These are phyloP conservation scores for Ophiostoma novo-ulmi DNA, from an alignment of 2,329 filamentous ascomycete genomes.

Conservation along the genomic window DNA sequence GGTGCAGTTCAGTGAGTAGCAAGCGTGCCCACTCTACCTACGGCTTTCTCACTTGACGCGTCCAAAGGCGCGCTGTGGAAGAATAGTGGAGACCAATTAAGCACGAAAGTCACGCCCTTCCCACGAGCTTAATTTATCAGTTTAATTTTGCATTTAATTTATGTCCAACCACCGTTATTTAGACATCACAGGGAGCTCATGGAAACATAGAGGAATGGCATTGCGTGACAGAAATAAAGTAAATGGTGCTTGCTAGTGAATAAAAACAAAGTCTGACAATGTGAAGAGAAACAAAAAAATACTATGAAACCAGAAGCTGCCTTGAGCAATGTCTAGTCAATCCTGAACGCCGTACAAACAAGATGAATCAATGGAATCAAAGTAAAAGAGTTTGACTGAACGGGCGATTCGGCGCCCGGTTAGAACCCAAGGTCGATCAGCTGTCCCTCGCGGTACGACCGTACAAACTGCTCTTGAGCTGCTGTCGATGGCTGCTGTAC, in stretches of 20 bases:
- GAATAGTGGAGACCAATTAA: constrained; percentile 7
- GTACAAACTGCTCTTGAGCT: neutral
- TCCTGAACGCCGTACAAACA: constrained; percentile 11
- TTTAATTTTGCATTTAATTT: neutral
- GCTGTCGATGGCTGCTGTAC: neutral
- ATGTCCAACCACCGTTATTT: neutral
- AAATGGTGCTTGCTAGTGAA: neutral
- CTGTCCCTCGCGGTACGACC: constrained; percentile 22
- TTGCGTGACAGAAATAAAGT: neutral
- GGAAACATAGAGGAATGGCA: neutral
- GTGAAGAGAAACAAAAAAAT: neutral
- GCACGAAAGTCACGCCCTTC: constrained; percentile 5
- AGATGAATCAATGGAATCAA: neutral
- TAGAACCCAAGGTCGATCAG: constrained; percentile 21
- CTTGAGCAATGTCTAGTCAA: neutral
- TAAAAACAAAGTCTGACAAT: neutral
- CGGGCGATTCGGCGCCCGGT: neutral
- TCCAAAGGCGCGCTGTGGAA: neutral
- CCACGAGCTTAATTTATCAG: neutral
- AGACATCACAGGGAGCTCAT: neutral
- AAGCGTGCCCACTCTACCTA: constrained; percentile 1
- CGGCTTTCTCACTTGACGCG: neutral
- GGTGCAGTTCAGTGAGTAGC: neutral
- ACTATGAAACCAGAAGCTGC: neutral
- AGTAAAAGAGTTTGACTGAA: neutral